Evolutionary conservation across 495 filamentous ascomycete species (phyloP).

Genomic region (Xylaria longipes): DNA sequence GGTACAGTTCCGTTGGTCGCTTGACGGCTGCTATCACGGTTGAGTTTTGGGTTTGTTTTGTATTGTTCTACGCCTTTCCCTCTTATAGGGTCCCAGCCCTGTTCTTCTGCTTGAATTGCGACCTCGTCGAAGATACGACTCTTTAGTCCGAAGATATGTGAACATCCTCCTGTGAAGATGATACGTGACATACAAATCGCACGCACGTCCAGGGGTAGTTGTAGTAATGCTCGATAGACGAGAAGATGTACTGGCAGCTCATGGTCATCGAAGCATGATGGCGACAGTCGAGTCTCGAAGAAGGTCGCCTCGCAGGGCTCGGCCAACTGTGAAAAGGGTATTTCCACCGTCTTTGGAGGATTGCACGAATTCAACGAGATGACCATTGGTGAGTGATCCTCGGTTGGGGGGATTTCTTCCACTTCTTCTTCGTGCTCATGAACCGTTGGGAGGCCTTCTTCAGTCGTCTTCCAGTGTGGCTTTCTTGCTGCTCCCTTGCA

Average conservation of each 20-base stretch:
- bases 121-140: constrained; percentile 81
- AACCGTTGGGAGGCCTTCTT: constrained; percentile 51
- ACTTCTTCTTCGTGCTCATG: constrained; percentile 58
- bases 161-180: constrained; percentile 82
- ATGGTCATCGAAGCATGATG: constrained; percentile 75
- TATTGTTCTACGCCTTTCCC: constrained; percentile 66
- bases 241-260: constrained; percentile 77
- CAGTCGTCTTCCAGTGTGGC: constrained; percentile 32
- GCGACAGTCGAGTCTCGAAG: constrained; percentile 60
- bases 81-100: constrained; percentile 79
- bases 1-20: constrained; percentile 34
- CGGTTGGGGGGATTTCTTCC: constrained; percentile 35
- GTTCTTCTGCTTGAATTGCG: constrained; percentile 60
- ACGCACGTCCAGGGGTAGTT: constrained; percentile 80
- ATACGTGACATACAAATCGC: constrained; percentile 89
- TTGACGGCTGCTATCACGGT: constrained; percentile 44
- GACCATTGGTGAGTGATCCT: constrained; percentile 41
- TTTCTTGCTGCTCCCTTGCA: constrained; percentile 57
- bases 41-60: constrained; percentile 57
- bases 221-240: constrained; percentile 75
- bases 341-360: constrained; percentile 57
- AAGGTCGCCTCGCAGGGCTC: constrained; percentile 78
- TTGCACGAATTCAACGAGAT: constrained; percentile 58
- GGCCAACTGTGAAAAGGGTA: constrained; percentile 73
- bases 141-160: constrained; percentile 81